These are phyloP conservation scores for Westerdykella aurantiaca DNA, from an alignment of 2,329 filamentous ascomycete genomes.

Conservation along the genomic window DNA sequence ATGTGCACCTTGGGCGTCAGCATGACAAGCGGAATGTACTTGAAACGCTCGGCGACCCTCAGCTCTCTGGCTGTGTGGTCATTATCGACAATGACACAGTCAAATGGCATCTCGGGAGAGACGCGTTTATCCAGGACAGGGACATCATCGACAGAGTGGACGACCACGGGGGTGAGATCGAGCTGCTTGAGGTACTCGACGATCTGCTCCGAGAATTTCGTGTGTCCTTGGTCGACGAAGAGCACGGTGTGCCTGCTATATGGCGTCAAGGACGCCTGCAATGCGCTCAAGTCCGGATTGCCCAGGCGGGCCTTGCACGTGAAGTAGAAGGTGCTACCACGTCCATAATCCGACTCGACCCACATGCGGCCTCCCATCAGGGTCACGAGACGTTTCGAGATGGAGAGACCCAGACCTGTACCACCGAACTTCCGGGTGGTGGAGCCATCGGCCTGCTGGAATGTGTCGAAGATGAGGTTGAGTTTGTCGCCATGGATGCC, in stretches of 20 bases:
- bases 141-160: slow-evolving; percentile 68
- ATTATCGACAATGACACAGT: slow-evolving; percentile 93
- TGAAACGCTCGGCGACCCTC: slow-evolving; percentile 87
- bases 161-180: slow-evolving; percentile 74
- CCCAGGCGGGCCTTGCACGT: slow-evolving; percentile 87
- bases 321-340: slow-evolving; percentile 93
- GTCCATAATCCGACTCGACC: slow-evolving; percentile 88
- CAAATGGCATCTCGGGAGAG: slow-evolving; percentile 59
- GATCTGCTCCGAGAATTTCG: slow-evolving; percentile 69
- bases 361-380: slow-evolving; percentile 95
- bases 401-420: slow-evolving; percentile 87
- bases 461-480: slow-evolving; percentile 96
- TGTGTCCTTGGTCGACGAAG: slow-evolving; percentile 88
- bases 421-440: slow-evolving; percentile 95
- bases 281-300: slow-evolving; percentile 67
- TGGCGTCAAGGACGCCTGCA: slow-evolving; percentile 78
- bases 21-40: slow-evolving; percentile 93
- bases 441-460: slow-evolving; percentile 96
- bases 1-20: slow-evolving; percentile 85
- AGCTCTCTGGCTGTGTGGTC: slow-evolving; percentile 83
- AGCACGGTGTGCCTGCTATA: slow-evolving; percentile 89
- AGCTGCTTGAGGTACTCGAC: slow-evolving; percentile 70
- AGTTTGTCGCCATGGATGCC: slow-evolving; percentile 94
- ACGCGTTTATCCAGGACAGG: slow-evolving; percentile 45
- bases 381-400: slow-evolving; percentile 90